Conservation (phyloP, 2,329 filamentous ascomycete species). For the Dothidotthia symphoricarpi region DNA sequence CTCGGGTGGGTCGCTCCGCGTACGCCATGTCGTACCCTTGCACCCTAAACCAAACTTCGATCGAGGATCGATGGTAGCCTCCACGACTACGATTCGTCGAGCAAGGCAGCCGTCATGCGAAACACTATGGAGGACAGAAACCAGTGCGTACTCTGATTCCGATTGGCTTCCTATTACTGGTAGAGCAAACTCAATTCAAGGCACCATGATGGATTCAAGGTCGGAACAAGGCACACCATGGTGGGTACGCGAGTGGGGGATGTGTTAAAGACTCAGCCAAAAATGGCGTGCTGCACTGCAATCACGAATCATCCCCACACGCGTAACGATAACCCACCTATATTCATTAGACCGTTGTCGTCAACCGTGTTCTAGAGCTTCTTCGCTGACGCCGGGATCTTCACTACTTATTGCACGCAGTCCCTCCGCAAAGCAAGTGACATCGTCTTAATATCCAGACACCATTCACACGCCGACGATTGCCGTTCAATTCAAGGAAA, state of each 20-base stretch:
- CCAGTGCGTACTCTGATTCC: constrained; percentile 6
- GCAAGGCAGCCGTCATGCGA: constrained; percentile 13
- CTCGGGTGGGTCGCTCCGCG: constrained; percentile 15
- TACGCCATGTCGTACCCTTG: not conserved
- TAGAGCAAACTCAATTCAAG: not conserved
- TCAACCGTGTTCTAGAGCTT: constrained; percentile 31
- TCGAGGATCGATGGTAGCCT: constrained; percentile 4
- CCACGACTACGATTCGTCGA: constrained; percentile 24
- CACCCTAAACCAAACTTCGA: constrained; percentile 13
- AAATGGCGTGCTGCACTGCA: constrained; percentile 39
- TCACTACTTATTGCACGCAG: constrained; percentile 26
- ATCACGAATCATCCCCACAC: constrained; percentile 32
- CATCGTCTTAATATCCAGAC: constrained; percentile 15
- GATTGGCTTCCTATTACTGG: constrained; percentile 4
- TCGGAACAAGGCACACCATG: constrained; percentile 18
- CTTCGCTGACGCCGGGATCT: constrained; percentile 13
- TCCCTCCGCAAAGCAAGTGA: constrained; percentile 12
- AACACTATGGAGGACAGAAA: constrained; percentile 24
- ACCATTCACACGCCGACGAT: constrained; percentile 23
- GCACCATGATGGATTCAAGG: constrained; percentile 23
- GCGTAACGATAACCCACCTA: constrained; percentile 22
- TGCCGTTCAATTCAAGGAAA: constrained; percentile 33
- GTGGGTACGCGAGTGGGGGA: constrained; percentile 18
- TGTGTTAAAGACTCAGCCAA: constrained; percentile 24
- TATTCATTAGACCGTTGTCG: constrained; percentile 21